phyloP scores from a whole-genome alignment of 2,329 filamentous ascomycete species.

The Neophaeococcomyces aloes region DNA sequence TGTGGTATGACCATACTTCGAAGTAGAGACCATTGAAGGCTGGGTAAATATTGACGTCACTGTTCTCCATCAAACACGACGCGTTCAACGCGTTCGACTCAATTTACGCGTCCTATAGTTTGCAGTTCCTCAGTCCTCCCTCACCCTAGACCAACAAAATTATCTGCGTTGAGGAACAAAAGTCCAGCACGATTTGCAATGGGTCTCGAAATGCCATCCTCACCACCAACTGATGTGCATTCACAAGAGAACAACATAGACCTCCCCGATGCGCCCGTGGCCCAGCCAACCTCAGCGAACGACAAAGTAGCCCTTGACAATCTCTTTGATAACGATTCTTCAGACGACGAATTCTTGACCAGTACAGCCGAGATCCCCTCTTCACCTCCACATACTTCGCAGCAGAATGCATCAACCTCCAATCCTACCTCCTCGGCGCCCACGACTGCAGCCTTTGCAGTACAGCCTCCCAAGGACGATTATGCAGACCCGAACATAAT shows the following conservation, averaged over 20 bases:
- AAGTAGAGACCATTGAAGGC: too few species aligned
- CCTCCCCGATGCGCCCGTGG: slow-evolving; percentile 19
- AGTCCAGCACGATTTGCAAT: neutral
- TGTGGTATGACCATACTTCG: too few species aligned
- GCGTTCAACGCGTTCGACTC: too few species aligned
- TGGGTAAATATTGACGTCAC: too few species aligned
- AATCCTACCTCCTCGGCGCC: too few species aligned
- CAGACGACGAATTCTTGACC: slow-evolving; percentile 43
- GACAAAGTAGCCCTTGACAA: slow-evolving; percentile 43
- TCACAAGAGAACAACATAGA: slow-evolving; percentile 14
- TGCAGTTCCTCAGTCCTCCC: too few species aligned
- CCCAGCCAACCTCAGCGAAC: slow-evolving; percentile 9
- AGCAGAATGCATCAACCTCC: too few species aligned
- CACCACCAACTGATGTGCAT: slow-evolving; percentile 9
- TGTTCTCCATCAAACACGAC: too few species aligned
- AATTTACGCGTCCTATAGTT: too few species aligned
- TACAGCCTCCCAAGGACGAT: slow-evolving; percentile 4
- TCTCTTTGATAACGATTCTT: slow-evolving; percentile 37
- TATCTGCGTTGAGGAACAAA: too few species aligned
- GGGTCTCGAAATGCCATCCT: slow-evolving; percentile 7
- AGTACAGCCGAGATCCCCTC: slow-evolving; percentile 35
- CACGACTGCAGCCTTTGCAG: slow-evolving; percentile 27
- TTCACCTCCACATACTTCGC: slow-evolving; percentile 15
- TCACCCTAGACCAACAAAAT: too few species aligned
- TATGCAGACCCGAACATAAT: slow-evolving; percentile 57